phyloP scores from a whole-genome alignment of 2,329 filamentous ascomycete species.

The Diaporthe australafricana region DNA sequence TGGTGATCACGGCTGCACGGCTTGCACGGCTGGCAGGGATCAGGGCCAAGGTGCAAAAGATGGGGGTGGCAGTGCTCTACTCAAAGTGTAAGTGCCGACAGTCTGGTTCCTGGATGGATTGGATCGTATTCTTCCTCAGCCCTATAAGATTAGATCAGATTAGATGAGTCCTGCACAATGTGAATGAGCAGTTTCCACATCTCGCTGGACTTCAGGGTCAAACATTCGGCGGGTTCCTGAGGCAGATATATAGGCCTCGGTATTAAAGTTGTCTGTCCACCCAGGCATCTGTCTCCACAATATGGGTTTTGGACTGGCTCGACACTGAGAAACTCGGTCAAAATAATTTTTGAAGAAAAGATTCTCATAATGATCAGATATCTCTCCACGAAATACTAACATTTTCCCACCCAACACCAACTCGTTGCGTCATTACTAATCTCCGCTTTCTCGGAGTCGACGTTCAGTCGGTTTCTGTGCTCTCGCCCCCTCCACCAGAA shows the following conservation, averaged over 20 bases:
- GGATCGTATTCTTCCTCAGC: slow-evolving; percentile 32
- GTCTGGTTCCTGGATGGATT: slow-evolving; percentile 27
- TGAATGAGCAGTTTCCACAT: neutral
- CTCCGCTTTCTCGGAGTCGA: neutral
- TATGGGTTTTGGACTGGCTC: too few relatives aligned
- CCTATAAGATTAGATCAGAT: slow-evolving; percentile 17
- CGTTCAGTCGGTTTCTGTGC: neutral
- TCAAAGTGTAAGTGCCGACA: slow-evolving; percentile 1
- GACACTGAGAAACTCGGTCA: neutral
- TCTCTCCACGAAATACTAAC: neutral
- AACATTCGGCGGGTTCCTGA: neutral
- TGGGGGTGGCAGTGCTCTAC: slow-evolving; percentile 37
- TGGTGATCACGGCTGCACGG: neutral
- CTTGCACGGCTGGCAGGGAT: slow-evolving; percentile 24
- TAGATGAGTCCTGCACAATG: neutral
- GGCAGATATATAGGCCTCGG: neutral
- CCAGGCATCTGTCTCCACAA: neutral
- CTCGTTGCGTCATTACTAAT: slow-evolving; percentile 3
- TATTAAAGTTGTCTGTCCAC: neutral
- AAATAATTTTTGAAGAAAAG: neutral
- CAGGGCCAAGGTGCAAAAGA: slow-evolving; percentile 23
- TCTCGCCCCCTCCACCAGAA: slow-evolving; percentile 5
- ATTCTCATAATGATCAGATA: neutral
- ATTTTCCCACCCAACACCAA: neutral
- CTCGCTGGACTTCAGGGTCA: neutral